These are phyloP conservation scores for Barnettozyma pratensis DNA, from an alignment of 805 yeast species.

Conservation along the genomic window DNA sequence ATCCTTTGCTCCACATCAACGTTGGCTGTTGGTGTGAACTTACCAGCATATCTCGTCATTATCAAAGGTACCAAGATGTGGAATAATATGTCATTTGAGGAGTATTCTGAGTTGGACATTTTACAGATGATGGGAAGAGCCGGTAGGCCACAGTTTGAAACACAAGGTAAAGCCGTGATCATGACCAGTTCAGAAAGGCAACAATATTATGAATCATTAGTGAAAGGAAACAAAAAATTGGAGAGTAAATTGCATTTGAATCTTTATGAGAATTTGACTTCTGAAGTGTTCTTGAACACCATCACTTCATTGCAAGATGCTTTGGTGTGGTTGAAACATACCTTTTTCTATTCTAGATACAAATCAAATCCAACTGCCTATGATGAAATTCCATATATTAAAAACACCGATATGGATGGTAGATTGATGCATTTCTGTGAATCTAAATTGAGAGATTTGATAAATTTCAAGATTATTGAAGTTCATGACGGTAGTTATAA, in stretches of 20 bases:
- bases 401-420: slow-evolving; percentile 23
- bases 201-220: slow-evolving; percentile 35
- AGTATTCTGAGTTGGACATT: slow-evolving; percentile 50
- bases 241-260: slow-evolving; percentile 42
- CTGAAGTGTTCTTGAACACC: slow-evolving; percentile 40
- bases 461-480: slow-evolving; percentile 28
- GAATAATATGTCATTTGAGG: slow-evolving; percentile 42
- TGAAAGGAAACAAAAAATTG: slow-evolving; percentile 37
- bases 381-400: slow-evolving; percentile 24
- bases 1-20: slow-evolving; percentile 56
- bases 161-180: slow-evolving; percentile 41
- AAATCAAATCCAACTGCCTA: slow-evolving; percentile 36
- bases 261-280: slow-evolving; percentile 36
- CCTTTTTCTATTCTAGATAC: slow-evolving; percentile 45
- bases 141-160: slow-evolving; percentile 56
- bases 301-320: slow-evolving; percentile 34
- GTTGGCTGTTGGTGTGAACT: slow-evolving; percentile 54
- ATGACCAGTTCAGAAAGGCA: slow-evolving; percentile 36
- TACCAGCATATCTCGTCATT: slow-evolving; percentile 56
- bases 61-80: slow-evolving; percentile 63
- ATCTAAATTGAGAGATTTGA: slow-evolving; percentile 28
- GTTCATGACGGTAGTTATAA: slow-evolving; percentile 11
- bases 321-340: slow-evolving; percentile 40
- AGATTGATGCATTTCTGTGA: slow-evolving; percentile 32
- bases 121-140: slow-evolving; percentile 65